Conservation (phyloP, 2,329 filamentous ascomycete species). For the Atkinsonella texensis region DNA sequence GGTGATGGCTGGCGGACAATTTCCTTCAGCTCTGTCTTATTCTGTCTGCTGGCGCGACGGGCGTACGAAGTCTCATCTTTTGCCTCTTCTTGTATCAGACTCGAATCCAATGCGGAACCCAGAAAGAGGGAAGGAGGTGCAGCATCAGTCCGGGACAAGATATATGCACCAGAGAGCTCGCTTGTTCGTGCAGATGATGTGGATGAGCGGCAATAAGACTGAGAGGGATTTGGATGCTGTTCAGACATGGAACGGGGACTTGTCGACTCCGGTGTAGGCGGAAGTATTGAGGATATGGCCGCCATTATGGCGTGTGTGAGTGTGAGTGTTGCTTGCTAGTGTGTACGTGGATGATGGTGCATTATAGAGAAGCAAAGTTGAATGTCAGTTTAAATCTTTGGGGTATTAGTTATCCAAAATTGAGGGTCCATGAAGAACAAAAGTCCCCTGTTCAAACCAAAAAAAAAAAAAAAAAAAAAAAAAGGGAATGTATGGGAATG, state of each 20-base stretch:
- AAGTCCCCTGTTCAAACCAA: not conserved
- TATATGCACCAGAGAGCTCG: slow-evolving; percentile 3
- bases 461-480: not conserved
- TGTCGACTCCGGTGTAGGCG: not conserved
- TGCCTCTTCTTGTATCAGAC: not conserved
- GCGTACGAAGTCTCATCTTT: not conserved
- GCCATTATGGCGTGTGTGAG: not conserved
- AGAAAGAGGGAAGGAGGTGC: not conserved
- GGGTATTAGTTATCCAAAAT: not conserved
- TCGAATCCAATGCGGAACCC: not conserved
- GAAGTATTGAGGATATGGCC: not conserved
- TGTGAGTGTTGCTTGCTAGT: not conserved
- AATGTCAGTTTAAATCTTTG: not conserved
- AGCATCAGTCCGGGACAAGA: not conserved
- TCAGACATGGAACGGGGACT: not conserved
- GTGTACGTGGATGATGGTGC: not conserved
- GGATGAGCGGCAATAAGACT: not conserved
- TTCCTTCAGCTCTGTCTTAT: not conserved
- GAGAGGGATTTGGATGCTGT: not conserved
- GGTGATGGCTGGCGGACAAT: not conserved
- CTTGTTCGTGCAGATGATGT: slow-evolving; percentile 1
- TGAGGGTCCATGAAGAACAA: not conserved
- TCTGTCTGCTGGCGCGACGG: not conserved
- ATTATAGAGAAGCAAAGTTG: not conserved
- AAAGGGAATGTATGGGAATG: too few relatives aligned